Percentiles rank a stretch among this genome's conserved stretches.
Conservation (phyloP, 192 early-diverging fungal genomes). For the Chytriomyces sp. region DNA sequence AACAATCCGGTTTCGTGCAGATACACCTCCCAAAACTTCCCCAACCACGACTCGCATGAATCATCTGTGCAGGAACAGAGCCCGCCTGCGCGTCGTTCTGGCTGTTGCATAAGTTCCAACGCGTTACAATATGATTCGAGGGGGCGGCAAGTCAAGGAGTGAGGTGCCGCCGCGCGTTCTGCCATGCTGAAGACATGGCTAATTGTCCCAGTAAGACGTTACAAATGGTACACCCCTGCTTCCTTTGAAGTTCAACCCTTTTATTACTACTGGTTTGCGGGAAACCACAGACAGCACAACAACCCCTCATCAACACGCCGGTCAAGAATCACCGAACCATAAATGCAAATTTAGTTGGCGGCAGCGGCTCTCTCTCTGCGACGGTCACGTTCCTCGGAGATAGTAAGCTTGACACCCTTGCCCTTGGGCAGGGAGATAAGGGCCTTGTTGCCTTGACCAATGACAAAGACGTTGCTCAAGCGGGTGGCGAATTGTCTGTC, state of each 20-base stretch:
- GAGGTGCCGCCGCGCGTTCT: not conserved
- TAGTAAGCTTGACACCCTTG: constrained; percentile 97
- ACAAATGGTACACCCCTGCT: not conserved
- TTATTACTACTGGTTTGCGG: not conserved
- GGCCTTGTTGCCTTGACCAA: constrained; percentile 82
- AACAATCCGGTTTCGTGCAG: too few relatives aligned
- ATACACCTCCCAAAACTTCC: not conserved
- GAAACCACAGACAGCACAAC: not conserved
- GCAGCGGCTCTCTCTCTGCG: constrained; percentile 64
- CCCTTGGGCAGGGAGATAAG: constrained; percentile 98
- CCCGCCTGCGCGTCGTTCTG: not conserved
- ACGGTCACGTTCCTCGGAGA: constrained; percentile 98
- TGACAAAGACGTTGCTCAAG: constrained; percentile 90
- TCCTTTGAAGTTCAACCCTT: not conserved
- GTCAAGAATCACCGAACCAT: not conserved
- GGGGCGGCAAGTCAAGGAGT: not conserved
- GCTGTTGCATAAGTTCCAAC: not conserved
- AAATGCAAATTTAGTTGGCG: constrained; percentile 8
- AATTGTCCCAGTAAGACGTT: not conserved
- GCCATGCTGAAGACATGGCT: not conserved
- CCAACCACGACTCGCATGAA: not conserved
- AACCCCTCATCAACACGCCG: not conserved
- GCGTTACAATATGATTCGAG: not conserved
- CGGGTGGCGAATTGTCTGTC: constrained; percentile 98
- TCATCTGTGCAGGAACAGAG: not conserved